Percentiles rank a stretch among this genome's conserved stretches.
phyloP scores from a whole-genome alignment of 2,329 filamentous ascomycete species.

The Fusarium nurragi region DNA sequence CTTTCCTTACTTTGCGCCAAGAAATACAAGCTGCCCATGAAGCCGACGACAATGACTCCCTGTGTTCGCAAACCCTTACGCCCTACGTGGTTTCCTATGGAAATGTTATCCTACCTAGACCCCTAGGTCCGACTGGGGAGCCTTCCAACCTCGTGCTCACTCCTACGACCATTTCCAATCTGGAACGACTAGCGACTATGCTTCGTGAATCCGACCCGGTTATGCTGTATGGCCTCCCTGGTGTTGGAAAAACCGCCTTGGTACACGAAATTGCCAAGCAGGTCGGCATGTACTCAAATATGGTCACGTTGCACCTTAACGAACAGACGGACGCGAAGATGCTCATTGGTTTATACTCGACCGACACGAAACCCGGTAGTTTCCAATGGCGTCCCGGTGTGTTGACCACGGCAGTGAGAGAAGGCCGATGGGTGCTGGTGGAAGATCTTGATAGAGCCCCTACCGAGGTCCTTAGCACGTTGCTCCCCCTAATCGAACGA shows the following conservation, averaged over 20 bases:
- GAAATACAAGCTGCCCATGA: constrained; percentile 46
- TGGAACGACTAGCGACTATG: constrained; percentile 72
- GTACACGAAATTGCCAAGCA: constrained; percentile 83
- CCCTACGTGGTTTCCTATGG: constrained; percentile 72
- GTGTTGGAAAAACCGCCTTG: constrained; percentile 89
- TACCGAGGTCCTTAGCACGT: constrained; percentile 91
- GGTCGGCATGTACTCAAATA: constrained; percentile 79
- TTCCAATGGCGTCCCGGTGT: constrained; percentile 95
- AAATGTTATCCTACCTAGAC: constrained; percentile 72
- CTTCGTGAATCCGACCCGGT: constrained; percentile 77
- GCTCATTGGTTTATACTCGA: constrained; percentile 92
- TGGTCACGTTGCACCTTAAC: constrained; percentile 96
- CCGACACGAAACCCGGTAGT: constrained; percentile 84
- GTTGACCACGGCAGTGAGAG: constrained; percentile 89
- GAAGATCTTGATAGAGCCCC: constrained; percentile 96
- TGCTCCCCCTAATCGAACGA: constrained; percentile 91
- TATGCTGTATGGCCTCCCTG: constrained; percentile 82
- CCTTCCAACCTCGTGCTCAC: constrained; percentile 72
- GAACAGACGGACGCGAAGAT: constrained; percentile 99
- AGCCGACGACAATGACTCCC: constrained; percentile 8
- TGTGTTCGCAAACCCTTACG: constrained; percentile 60
- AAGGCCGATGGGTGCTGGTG: constrained; percentile 96
- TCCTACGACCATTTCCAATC: constrained; percentile 75
- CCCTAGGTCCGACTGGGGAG: constrained; percentile 58
- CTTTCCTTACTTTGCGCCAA: constrained; percentile 55